Evolutionary conservation across 2,329 filamentous ascomycete genomes (phyloP), one percentile per base, ranked within the genome.

Genomic region (Teratosphaeria pseudoeucalypti): DNA sequence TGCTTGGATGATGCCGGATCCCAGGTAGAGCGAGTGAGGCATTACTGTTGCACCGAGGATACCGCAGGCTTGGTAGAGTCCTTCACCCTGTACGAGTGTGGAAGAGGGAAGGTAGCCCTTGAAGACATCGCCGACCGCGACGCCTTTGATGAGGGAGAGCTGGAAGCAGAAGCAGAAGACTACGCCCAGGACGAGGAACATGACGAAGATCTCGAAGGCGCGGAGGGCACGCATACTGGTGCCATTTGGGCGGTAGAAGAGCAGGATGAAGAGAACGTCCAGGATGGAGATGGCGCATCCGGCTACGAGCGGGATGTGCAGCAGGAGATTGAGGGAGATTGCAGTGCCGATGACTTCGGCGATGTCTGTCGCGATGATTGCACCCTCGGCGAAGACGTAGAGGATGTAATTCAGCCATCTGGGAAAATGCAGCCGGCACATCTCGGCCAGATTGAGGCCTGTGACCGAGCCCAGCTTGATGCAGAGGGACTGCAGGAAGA

Each of bases 31-130:
- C 57, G 82, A 85, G 66, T 87, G 85, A 4, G 85, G 85, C 85
- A 88, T 87, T 27, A 88, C 86, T 0, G 88, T 91, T 3, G 88
- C 88, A 1, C 88, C 88, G 0, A 91, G 77, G 60, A 91, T 91
- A 57, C 88, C 88, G 63, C 88, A 91, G 1, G 87, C 82, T 72
- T 88, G 85, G 69, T 88, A 89, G 0, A 86, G 68, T 73, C 80
- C 85, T 67, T 84, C 67, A 1, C 80, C 78, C 68, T 87, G 74
- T 1, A 86, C 74, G 1, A 88, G 71, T 3, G 80, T 77, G 52
- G 75, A 74, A 0, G 84, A 87, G 0, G 86, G 86, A 19, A 88
- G 70, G 64, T 85, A 89, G 19, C 86, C 86, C 39, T 73, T 75
- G 68, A 89, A 85, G 1, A 89, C 83, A 16, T 85, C 77, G 1